Conservation (phyloP, 192 early-diverging fungal genomes). For the Gigaspora rosea region DNA sequence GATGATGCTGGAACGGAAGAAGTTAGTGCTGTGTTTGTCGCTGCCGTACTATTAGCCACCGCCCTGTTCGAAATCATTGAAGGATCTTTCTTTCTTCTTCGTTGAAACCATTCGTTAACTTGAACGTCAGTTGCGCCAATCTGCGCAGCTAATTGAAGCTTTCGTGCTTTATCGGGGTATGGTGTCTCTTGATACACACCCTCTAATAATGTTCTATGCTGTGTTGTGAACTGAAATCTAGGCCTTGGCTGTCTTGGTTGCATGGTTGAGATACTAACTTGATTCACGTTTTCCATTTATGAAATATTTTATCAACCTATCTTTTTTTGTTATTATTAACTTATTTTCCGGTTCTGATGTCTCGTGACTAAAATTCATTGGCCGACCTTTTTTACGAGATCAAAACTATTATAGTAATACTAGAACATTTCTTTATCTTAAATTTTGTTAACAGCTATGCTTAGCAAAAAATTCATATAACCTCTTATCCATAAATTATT, state of each 20-base stretch:
- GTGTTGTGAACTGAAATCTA: constrained; percentile 7
- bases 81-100: constrained; percentile 22
- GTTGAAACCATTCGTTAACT: constrained; percentile 20
- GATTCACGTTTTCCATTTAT: not conserved
- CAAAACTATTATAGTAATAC: no score
- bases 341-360: no score
- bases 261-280: not conserved
- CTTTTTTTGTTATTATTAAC: no score
- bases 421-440: no score
- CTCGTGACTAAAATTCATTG: no score
- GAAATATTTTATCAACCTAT: not conserved
- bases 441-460: no score
- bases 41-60: not conserved
- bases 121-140: constrained; percentile 12
- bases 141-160: not conserved
- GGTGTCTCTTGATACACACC: not conserved
- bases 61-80: not conserved
- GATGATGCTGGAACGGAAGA: not conserved
- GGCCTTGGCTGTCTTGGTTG: constrained; percentile 5
- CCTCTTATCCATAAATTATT: no score
- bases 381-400: no score
- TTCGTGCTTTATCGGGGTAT: constrained; percentile 16
- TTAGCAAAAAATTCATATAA: no score
- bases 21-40: not conserved
- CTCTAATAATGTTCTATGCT: constrained; percentile 1